Evolutionary conservation across 1,284 basidiomycete species (phyloP).

Genomic region (Phellinidium pouzarii): DNA sequence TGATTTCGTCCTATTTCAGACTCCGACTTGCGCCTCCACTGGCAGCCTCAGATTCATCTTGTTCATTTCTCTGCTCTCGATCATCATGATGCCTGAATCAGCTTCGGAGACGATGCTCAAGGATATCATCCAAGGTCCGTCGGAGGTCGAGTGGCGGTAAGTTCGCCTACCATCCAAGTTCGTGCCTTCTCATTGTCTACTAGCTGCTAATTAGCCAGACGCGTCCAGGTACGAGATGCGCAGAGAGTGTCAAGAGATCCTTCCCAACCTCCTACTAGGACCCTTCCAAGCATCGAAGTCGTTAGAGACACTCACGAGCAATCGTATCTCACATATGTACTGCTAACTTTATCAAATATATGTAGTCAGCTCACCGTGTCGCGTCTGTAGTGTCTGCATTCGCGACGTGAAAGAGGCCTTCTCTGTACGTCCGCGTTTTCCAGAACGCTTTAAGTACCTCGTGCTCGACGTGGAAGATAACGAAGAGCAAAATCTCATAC

Average conservation of each 20-base stretch:
- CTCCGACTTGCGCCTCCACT: not conserved
- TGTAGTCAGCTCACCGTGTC: too few relatives aligned
- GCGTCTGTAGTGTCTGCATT: conserved; percentile 69
- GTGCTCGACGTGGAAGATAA: conserved; percentile 85
- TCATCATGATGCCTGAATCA: conserved; percentile 15
- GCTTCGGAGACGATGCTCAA: conserved; percentile 47
- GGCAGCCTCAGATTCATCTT: not conserved
- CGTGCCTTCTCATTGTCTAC: not conserved
- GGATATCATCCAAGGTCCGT: conserved; percentile 64
- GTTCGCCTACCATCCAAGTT: conserved; percentile 23
- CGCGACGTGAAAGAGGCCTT: conserved; percentile 83
- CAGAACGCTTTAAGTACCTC: conserved; percentile 73
- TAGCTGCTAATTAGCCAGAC: conserved; percentile 1
- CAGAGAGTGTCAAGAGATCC: conserved; percentile 85
- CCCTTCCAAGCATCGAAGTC: conserved; percentile 86
- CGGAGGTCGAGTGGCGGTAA: conserved; percentile 74
- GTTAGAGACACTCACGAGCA: conserved; percentile 53
- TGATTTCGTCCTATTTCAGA: too few relatives aligned
- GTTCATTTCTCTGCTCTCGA: not conserved
- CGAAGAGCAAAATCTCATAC: conserved; percentile 85
- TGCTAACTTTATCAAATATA: too few relatives aligned
- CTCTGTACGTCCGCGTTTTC: conserved; percentile 82
- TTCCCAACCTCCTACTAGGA: conserved; percentile 79
- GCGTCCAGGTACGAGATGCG: conserved; percentile 85
- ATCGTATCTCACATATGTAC: conserved; percentile 86